These are phyloP conservation scores for Umbellularia californica DNA, from an alignment of 164 flowering plant genomes.

Conservation along the genomic window DNA sequence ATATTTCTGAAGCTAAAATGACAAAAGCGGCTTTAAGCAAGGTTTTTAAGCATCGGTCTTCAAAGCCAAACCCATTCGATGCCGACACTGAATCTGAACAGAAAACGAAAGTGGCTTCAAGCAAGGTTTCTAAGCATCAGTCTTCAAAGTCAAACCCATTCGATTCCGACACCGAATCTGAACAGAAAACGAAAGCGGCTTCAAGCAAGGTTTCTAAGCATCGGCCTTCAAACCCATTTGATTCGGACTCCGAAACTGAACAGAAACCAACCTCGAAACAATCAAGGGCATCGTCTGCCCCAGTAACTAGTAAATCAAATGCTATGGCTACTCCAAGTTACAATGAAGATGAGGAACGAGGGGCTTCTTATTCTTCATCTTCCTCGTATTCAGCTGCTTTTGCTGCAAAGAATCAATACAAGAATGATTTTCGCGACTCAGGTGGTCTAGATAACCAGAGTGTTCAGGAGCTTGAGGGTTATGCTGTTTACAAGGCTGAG, in stretches of 20 bases:
- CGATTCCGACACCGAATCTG: slow-evolving; percentile 11
- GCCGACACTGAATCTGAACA: slow-evolving; percentile 9
- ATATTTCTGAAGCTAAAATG: background rate
- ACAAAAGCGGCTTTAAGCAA: background rate
- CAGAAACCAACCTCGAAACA: slow-evolving; percentile 25
- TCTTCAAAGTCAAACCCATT: slow-evolving; percentile 37
- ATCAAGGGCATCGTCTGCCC: slow-evolving; percentile 44
- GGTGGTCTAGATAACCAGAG: slow-evolving; percentile 56
- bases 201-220: slow-evolving; percentile 22
- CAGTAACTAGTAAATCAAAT: slow-evolving; percentile 10
- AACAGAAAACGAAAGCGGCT: background rate
- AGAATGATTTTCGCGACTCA: slow-evolving; percentile 41
- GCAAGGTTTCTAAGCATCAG: slow-evolving; percentile 26
- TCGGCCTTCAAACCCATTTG: slow-evolving; percentile 60
- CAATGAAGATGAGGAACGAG: background rate
- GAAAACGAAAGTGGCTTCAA: background rate
- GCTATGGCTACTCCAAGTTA: background rate
- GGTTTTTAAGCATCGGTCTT: slow-evolving; percentile 35
- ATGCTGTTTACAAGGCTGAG: slow-evolving; percentile 64
- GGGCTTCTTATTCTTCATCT: background rate
- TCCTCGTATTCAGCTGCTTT: background rate
- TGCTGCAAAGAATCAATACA: slow-evolving; percentile 39
- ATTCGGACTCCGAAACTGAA: slow-evolving; percentile 44
- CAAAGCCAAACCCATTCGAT: slow-evolving; percentile 22
- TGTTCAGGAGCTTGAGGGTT: slow-evolving; percentile 66